A percentile compares a stretch with the other conserved stretches of the same genome.
These are phyloP conservation scores for Auricularia cornea DNA, from an alignment of 768 basidiomycete genomes.

Conservation along the genomic window DNA sequence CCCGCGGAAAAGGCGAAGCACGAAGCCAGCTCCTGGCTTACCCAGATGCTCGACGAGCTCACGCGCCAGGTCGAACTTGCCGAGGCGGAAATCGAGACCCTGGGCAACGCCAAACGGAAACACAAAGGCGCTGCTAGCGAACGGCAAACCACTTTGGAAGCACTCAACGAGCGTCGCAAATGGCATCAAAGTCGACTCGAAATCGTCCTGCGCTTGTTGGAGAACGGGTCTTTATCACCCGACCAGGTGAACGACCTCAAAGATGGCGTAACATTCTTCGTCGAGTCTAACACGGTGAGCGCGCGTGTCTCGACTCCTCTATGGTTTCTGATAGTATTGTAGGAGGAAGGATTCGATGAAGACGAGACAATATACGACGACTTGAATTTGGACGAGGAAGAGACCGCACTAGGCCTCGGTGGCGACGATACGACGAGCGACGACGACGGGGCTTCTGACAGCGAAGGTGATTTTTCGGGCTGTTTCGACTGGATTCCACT, in stretches of 20 bases:
- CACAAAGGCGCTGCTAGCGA: conserved; percentile 69
- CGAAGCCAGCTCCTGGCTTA: conserved; percentile 73
- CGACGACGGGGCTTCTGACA: conserved; percentile 64
- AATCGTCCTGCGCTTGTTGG: conserved; percentile 83
- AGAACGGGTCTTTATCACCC: conserved; percentile 81
- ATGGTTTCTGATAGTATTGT: conserved; percentile 11
- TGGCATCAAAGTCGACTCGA: conserved; percentile 94
- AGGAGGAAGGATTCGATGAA: conserved; percentile 98
- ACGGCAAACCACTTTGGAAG: conserved; percentile 76
- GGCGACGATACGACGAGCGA: conserved; percentile 37
- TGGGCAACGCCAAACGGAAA: conserved; percentile 70
- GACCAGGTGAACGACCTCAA: conserved; percentile 78
- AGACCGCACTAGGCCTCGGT: conserved; percentile 81
- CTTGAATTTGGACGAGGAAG: conserved; percentile 92
- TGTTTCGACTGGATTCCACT: neutral
- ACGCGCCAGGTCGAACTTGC: conserved; percentile 87
- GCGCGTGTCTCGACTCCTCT: conserved; percentile 11
- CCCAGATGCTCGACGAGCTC: conserved; percentile 82
- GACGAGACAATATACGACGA: conserved; percentile 98
- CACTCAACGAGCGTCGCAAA: conserved; percentile 83
- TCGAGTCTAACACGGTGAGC: conserved; percentile 88
- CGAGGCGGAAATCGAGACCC: conserved; percentile 87
- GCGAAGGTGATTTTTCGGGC: conserved; percentile 48
- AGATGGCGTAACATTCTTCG: conserved; percentile 94
- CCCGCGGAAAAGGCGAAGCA: conserved; percentile 96